Conservation (phyloP, 495 filamentous ascomycete species). For the Lasiosphaeria hispida region DNA sequence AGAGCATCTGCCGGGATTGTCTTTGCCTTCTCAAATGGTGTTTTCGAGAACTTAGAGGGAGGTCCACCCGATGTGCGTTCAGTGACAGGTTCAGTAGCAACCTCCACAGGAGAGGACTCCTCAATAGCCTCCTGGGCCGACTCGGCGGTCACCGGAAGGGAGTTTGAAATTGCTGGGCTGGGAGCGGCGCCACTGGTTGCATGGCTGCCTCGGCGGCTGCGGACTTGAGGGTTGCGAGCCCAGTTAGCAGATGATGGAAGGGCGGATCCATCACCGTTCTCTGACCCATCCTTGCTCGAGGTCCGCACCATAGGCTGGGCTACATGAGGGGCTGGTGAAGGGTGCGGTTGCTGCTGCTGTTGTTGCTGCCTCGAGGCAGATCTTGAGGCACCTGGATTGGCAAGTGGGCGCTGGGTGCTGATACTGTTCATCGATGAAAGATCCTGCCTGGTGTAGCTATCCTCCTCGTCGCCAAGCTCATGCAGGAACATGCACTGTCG, state of each 20-base stretch:
- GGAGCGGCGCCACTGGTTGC: slow-evolving; percentile 74
- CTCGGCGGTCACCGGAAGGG: slow-evolving; percentile 54
- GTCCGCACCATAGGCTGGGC: slow-evolving; percentile 72
- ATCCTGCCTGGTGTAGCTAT: slow-evolving; percentile 94
- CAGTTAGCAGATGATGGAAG: slow-evolving; percentile 91
- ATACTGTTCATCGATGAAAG: slow-evolving; percentile 93
- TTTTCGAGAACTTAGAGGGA: slow-evolving; percentile 4
- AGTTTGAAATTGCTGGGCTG: slow-evolving; percentile 70
- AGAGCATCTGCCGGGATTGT: slow-evolving; percentile 22
- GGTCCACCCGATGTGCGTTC: not conserved
- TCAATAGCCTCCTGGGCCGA: slow-evolving; percentile 37
- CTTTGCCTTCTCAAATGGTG: slow-evolving; percentile 16
- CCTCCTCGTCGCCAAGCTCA: slow-evolving; percentile 92
- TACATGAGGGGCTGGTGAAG: slow-evolving; percentile 52
- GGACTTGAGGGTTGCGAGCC: slow-evolving; percentile 75
- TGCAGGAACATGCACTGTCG: slow-evolving; percentile 96
- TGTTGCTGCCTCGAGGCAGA: slow-evolving; percentile 49
- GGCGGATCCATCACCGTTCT: slow-evolving; percentile 74
- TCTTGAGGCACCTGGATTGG: slow-evolving; percentile 44
- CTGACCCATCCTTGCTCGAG: slow-evolving; percentile 71
- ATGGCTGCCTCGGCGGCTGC: slow-evolving; percentile 70
- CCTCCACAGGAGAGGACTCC: slow-evolving; percentile 20
- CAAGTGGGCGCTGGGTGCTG: slow-evolving; percentile 68
- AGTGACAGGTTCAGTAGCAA: slow-evolving; percentile 11
- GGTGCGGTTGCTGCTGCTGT: slow-evolving; percentile 29